A percentile compares a stretch with the other conserved stretches of the same genome.
These are phyloP conservation scores for Boletus sp. DNA, from an alignment of 768 basidiomycete genomes.

Conservation along the genomic window DNA sequence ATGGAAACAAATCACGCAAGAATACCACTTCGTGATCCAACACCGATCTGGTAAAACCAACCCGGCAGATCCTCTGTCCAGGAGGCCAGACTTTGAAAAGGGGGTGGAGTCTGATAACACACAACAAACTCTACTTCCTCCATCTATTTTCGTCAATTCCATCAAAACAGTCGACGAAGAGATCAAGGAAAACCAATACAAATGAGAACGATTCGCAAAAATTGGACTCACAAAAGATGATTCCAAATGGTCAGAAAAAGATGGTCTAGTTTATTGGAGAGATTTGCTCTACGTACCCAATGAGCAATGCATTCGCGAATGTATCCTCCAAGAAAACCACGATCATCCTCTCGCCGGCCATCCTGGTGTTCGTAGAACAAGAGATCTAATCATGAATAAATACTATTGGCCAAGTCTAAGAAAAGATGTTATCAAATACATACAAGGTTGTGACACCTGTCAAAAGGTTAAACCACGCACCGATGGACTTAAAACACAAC, in stretches of 20 bases:
- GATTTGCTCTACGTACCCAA: not conserved
- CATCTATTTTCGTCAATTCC: not conserved
- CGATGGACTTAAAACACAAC: fast-evolving
- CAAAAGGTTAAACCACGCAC: not conserved
- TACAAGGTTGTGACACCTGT: not conserved
- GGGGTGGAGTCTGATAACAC: not conserved
- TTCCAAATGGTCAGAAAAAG: not conserved
- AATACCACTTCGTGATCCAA: not conserved
- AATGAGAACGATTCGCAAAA: not conserved
- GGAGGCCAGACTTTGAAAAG: not conserved
- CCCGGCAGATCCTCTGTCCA: not conserved
- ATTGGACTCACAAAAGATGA: no score
- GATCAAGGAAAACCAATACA: not conserved
- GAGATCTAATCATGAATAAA: fast-evolving
- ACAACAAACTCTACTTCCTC: not conserved
- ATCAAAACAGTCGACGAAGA: not conserved
- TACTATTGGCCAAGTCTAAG: not conserved
- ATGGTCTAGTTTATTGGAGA: not conserved
- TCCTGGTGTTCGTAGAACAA: not conserved
- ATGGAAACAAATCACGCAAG: not conserved
- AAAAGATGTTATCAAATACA: not conserved
- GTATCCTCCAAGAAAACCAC: not conserved
- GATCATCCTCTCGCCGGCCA: not conserved
- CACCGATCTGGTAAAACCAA: not conserved
- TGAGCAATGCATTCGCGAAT: fast-evolving